Conservation (phyloP, 2,329 filamentous ascomycete species). For the Ophiostoma pallidulum region DNA sequence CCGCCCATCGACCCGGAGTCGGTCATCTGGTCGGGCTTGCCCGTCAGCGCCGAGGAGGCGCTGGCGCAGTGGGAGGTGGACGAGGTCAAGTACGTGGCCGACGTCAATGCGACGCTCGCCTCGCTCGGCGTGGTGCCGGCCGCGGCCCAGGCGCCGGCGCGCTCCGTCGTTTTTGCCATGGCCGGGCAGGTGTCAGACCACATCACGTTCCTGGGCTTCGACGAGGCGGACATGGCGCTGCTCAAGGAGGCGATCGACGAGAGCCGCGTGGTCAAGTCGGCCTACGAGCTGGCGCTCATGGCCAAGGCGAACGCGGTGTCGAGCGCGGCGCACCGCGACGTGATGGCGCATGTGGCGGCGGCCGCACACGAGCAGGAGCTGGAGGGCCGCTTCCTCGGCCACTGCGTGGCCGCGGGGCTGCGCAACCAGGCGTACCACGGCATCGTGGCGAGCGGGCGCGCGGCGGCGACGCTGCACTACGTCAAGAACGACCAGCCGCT, state of each 20-base stretch:
- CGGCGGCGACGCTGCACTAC: constrained; percentile 82
- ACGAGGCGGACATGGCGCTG: constrained; percentile 47
- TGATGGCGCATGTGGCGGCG: constrained; percentile 50
- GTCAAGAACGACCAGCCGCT: constrained; percentile 66
- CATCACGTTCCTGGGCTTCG: constrained; percentile 62
- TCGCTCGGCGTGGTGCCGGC: constrained; percentile 30
- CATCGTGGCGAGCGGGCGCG: constrained; percentile 72
- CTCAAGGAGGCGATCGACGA: constrained; percentile 58
- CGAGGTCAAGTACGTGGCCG: constrained; percentile 59
- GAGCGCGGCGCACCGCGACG: constrained; percentile 53
- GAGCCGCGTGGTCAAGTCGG: constrained; percentile 61
- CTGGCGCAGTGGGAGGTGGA: constrained; percentile 73
- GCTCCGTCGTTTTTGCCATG: constrained; percentile 58
- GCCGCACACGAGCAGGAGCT: constrained; percentile 74
- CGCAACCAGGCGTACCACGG: constrained; percentile 80
- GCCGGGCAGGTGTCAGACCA: constrained; percentile 64
- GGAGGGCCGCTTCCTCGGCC: constrained; percentile 68
- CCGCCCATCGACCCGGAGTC: constrained; percentile 79
- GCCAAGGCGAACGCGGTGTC: constrained; percentile 63
- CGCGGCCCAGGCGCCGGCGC: constrained; percentile 27
- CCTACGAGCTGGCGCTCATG: constrained; percentile 65
- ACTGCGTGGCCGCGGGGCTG: constrained; percentile 64
- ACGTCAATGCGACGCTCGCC: constrained; percentile 65
- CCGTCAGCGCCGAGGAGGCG: constrained; percentile 67
- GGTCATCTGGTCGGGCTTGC: constrained; percentile 90